These are phyloP conservation scores for Colletotrichum brevisporum DNA, from an alignment of 2,329 filamentous ascomycete genomes.

Conservation along the genomic window DNA sequence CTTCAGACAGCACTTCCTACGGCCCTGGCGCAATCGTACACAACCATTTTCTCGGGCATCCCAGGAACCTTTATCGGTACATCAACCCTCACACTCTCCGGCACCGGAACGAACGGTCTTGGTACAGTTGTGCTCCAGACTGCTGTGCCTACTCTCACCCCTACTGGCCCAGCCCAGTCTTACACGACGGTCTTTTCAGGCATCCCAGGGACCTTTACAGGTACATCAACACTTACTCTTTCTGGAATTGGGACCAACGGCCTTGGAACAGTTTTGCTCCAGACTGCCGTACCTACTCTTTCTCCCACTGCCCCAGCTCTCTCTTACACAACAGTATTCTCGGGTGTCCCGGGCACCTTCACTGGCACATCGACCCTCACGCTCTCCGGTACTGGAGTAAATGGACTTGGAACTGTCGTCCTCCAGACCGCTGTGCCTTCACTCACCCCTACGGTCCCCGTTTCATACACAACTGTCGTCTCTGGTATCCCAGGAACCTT, in stretches of 20 bases:
- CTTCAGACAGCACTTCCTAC: neutral
- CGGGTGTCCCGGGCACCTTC: conserved; percentile 7
- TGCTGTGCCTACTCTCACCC: conserved; percentile 1
- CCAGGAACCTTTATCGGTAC: conserved; percentile 12
- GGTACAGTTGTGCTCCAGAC: conserved; percentile 24
- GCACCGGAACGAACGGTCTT: neutral
- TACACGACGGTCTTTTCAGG: conserved; percentile 24
- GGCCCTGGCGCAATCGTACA: neutral
- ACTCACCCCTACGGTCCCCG: neutral
- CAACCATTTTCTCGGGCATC: conserved; percentile 12
- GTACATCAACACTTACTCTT: conserved; percentile 10
- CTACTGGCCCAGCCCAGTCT: neutral
- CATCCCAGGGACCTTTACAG: neutral
- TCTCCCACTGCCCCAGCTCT: neutral
- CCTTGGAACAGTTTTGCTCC: conserved; percentile 14
- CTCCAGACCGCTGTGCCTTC: conserved; percentile 19
- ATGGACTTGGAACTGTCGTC: conserved; percentile 21
- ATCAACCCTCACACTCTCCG: neutral
- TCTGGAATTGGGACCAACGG: neutral
- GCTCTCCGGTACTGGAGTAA: neutral
- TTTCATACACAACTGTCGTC: conserved; percentile 14
- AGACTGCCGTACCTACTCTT: conserved; percentile 14
- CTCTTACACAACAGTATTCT: conserved; percentile 22
- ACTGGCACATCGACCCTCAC: conserved; percentile 4
- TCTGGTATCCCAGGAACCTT: conserved; percentile 21